Evolutionary conservation across 352 stramenopile species (phyloP), one percentile per base, ranked within the genome.

Genomic region (Pythium myriotylum): DNA sequence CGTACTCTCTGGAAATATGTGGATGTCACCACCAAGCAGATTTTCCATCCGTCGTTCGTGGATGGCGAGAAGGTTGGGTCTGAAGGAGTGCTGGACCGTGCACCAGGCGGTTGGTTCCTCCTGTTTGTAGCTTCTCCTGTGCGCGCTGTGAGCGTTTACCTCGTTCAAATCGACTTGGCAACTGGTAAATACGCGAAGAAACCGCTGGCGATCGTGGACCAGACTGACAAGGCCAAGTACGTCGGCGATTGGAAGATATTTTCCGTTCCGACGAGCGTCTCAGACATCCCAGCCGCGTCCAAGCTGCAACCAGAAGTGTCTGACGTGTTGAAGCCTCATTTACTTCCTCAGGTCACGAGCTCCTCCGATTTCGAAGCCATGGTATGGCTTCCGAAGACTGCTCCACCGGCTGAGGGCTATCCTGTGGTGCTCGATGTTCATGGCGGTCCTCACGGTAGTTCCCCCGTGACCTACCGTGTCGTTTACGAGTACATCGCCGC

Each of bases 381-480:
- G 20, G 69, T 97, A 19, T 70, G 93, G 51, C 53, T 94, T 10
- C 88, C 88, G 10, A 80, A 54, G 54, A 56, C 59, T 2, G 19
- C 68, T 0, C 54, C 76, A 5, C 70, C 81, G 14, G 49, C 46
- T 1, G 63, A 73, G 2, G 79, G 81, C 0, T 87, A 79, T 43
- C 91, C 91, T 0, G 81, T 97, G 1, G 65, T 97, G 16, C 59
- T 97, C 16, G 77, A 95, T 22, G 56, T 95, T 14, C 96, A 99
- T 67, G 96, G 96, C 43, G 96, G 96, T 16, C 96, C 96, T 23
- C 93, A 99, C 67, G 77, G 81, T 12, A 89, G 81, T 55, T 92
- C 92, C 14, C 79, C 89, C 0, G 92, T 90, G 22, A 85, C 79
- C 29, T 98, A 96, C 72, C 72, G 92, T 33, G 74, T 82, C 24